phyloP scores from a whole-genome alignment of 495 filamentous ascomycete genomes.

The Pyronema omphalodes region DNA sequence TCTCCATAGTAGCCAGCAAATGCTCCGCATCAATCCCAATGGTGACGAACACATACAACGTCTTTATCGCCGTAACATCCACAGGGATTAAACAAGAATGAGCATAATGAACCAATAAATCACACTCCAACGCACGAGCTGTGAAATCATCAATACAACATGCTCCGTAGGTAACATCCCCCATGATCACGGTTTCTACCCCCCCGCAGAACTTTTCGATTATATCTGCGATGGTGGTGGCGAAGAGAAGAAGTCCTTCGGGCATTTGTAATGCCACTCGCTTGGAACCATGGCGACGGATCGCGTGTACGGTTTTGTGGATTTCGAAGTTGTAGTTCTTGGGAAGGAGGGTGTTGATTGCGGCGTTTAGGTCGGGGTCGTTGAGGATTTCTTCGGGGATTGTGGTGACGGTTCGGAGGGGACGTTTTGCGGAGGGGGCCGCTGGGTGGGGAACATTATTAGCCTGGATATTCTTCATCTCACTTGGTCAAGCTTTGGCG shows the following conservation, averaged over 20 bases:
- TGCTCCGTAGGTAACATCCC: conserved; percentile 94
- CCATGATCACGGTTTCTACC: conserved; percentile 89
- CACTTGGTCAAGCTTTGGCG: conserved; percentile 25
- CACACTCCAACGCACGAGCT: conserved; percentile 80
- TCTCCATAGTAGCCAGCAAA: conserved; percentile 66
- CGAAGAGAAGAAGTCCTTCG: conserved; percentile 86
- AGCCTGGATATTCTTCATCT: too few relatives aligned
- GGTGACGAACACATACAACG: conserved; percentile 93
- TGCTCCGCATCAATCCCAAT: conserved; percentile 86
- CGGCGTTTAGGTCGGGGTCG: conserved; percentile 72
- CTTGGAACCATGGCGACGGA: conserved; percentile 57
- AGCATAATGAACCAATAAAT: conserved; percentile 90
- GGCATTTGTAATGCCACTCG: conserved; percentile 88
- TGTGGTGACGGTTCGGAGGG: conserved; percentile 65
- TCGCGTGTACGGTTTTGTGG: conserved; percentile 89
- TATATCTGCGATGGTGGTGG: conserved; percentile 95
- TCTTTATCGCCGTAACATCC: conserved; percentile 85
- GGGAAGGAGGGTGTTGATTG: conserved; percentile 61
- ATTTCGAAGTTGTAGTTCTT: conserved; percentile 96
- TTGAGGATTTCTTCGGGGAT: conserved; percentile 73
- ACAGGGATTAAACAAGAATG: conserved; percentile 94
- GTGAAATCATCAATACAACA: conserved; percentile 99
- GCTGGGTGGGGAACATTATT: conserved; percentile 18
- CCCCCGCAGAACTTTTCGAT: conserved; percentile 84
- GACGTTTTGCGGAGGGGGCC: conserved; percentile 38